These are phyloP conservation scores for Epichloe brachyelytri DNA, from an alignment of 2,329 filamentous ascomycete genomes.

Conservation along the genomic window DNA sequence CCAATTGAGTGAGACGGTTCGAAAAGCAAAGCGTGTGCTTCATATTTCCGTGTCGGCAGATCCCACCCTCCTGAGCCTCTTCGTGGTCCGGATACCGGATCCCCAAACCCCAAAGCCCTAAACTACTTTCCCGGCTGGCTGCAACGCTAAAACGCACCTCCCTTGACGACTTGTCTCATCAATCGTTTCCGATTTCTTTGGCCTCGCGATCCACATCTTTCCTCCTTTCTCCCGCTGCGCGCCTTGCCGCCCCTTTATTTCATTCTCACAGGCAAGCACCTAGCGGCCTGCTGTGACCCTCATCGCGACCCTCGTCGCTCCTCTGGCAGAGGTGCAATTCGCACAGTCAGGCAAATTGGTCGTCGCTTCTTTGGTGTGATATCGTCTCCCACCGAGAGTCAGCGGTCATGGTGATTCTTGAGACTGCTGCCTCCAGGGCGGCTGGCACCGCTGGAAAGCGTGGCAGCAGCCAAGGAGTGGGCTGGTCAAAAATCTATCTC, in stretches of 20 bases:
- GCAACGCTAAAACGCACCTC: neutral
- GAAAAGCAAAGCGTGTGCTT: neutral
- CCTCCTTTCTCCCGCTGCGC: neutral
- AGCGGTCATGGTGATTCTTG: conserved; percentile 11
- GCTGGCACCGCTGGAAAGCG: conserved; percentile 3
- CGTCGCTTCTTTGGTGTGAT: neutral
- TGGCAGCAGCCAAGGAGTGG: conserved; percentile 3
- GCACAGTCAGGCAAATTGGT: neutral
- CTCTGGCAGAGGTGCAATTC: neutral
- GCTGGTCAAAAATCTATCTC: conserved; percentile 12
- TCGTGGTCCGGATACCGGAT: neutral
- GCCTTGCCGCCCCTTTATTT: conserved; percentile 2
- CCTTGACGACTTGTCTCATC: neutral
- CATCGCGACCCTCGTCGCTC: neutral
- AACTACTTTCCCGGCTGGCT: neutral
- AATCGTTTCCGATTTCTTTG: neutral
- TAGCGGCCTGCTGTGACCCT: neutral
- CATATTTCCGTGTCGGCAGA: neutral
- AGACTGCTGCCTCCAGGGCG: conserved; percentile 7
- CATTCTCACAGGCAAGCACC: neutral
- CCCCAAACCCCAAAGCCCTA: neutral
- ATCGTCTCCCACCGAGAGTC: neutral
- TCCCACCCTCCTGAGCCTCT: neutral
- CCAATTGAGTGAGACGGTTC: too few relatives aligned
- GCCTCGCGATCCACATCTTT: neutral